Evolutionary conservation across 208 protist genomes (phyloP), one percentile per base, ranked within the genome.

Genomic region (Trypanosoma conorhini): DNA sequence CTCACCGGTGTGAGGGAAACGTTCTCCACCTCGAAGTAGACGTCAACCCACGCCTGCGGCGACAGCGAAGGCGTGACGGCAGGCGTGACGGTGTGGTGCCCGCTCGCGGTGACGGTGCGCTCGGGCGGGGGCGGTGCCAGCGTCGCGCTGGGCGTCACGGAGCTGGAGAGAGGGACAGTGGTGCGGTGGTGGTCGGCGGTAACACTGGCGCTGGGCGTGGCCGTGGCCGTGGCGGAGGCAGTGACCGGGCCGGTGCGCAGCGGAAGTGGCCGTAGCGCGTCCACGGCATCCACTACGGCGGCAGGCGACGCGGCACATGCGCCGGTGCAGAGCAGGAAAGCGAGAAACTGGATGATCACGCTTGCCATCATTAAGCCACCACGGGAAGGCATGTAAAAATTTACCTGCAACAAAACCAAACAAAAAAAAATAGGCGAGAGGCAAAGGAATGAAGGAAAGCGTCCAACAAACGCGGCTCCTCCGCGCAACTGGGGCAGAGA

Each of bases 11-110:
- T 70, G 22, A 62, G 22, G 26, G 65, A 31, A 22, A 5, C 30
- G 33, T 13, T 31, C 22, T 12, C 22, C 17, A 70, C 35, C 12
- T 70, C 33, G 50, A 70, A 70, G 28, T 51, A 70, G 12, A 70
- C 65, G n/a, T 62, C 40, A 31, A 70, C 1, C n/a, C 30, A 70
- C 5, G 17, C 38, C 33, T 22, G 54, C 1, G 38, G 13, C 17
- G 63, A 13, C 33, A 30, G 52, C 40, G 52, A 50, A 9, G 60
- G 28, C 5, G 65, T 48, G 22, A 46, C 42, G 1, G 30, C 19
- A 52, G 26, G 22, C 21, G 46, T 56, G 1, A 40, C 40, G 13
- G 44, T 67, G 15, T 38, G 17, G 42, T 2, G 15, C 42, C 17
- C 42, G 9, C 42, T 21, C 51, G 33, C 33, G 7, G 17, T 57